Evolutionary conservation across 2,329 filamentous ascomycete genomes (phyloP), one percentile per base, ranked within the genome.

Genomic region (Metarhizium rileyi): DNA sequence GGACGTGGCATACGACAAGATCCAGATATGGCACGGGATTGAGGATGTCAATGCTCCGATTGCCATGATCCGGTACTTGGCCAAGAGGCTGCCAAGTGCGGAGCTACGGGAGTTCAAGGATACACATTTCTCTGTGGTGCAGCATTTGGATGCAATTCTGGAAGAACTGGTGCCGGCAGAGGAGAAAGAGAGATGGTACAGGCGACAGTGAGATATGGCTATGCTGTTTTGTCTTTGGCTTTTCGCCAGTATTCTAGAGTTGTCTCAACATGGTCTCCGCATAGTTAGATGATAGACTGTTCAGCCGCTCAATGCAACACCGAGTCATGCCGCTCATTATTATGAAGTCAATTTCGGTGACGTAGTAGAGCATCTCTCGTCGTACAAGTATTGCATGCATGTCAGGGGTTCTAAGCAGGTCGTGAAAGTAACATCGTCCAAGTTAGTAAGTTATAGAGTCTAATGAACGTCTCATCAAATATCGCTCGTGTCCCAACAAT

Each of bases 51-150:
- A 68, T 36, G 59, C 61, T 1, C 66, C 65, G 1, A 57, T 66
- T 9, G 50, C 49, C 20, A 61, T 63, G 58, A 60, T 67, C 4
- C 59, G 65, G n/a, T 68, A 65, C 46, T 61, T 70, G 58, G 63
- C 65, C 1, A 56, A 66, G 25, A 55, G 56, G 12, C 44, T 73
- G 27, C 66, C 64, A 2, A 56, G 69, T 30, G 57, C 57, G 4
- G 53, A 52, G 3, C 52, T 71, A 9, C 53, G 55, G 2, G 67
- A 69, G 52, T 66, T 62, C 36, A 57, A 59, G 1, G 63, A 68
- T 7, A 63, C 57, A 3, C 66, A 69, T 44, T 66, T 61, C 40
- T 62, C 59, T 2, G 55, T 65, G 52, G 59, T 50, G 2, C 50
- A 55, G n/a, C 53, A 62, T 16, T 14, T 62, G 8, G 57, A 61